phyloP scores from a whole-genome alignment of 176 grass and related monocot species.

The Phoenix dactylifera region DNA sequence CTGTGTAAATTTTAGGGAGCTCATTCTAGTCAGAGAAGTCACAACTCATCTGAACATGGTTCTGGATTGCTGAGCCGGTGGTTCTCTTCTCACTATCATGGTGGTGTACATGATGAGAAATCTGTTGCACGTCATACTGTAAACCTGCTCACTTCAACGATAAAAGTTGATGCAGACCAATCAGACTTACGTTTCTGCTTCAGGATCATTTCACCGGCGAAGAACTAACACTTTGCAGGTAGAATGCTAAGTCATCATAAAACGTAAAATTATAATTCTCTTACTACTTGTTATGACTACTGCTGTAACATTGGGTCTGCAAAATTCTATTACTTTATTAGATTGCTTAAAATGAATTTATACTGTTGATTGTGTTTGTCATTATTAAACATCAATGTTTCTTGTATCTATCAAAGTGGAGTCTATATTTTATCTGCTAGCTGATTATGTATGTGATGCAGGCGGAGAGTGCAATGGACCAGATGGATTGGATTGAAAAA shows the following conservation, averaged over 20 bases:
- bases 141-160: constrained; percentile 93
- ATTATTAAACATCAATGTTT: no score
- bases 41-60: constrained; percentile 64
- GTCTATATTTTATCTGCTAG: no score
- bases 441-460: constrained; percentile 28
- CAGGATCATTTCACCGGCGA: constrained; percentile 93
- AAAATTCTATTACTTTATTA: no score
- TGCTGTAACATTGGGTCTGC: no score
- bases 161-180: constrained; percentile 93
- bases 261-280: no score
- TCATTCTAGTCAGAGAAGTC: constrained; percentile 66
- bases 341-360: no score
- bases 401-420: no score
- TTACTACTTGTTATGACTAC: no score
- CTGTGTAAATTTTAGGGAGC: constrained; percentile 43
- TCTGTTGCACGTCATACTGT: constrained; percentile 95
- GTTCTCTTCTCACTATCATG: constrained; percentile 99
- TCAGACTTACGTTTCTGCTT: constrained; percentile 95
- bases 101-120: constrained; percentile 90
- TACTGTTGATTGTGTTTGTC: no score
- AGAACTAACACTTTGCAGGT: constrained; percentile 99
- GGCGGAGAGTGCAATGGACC: constrained; percentile 98
- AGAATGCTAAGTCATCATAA: neutral
- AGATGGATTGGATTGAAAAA: constrained; percentile 99
- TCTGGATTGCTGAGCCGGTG: constrained; percentile 88